Percentiles rank a stretch among this genome's conserved stretches.
Conservation (phyloP, 108 stramenopile genomes). For the Seminavis robusta region DNA sequence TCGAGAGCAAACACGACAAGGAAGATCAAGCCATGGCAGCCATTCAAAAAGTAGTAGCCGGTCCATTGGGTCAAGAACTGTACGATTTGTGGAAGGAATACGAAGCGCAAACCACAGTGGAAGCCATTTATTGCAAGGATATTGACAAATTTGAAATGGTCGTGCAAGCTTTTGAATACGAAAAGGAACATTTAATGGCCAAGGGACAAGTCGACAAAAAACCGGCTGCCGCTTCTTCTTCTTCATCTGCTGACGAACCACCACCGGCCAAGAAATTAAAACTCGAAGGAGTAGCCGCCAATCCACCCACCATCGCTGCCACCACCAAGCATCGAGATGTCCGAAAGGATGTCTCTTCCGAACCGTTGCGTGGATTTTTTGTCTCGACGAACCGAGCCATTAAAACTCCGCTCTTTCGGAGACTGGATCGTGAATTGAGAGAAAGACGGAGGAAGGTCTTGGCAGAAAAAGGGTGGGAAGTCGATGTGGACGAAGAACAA, state of each 20-base stretch:
- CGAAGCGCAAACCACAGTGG: constrained; percentile 54
- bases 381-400: background rate
- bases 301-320: background rate
- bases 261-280: too few relatives aligned
- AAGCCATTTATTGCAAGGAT: constrained; percentile 68
- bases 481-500: background rate
- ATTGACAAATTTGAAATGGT: constrained; percentile 89
- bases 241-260: too few relatives aligned
- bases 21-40: constrained; percentile 67
- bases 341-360: too few relatives aligned
- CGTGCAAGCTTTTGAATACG: constrained; percentile 81
- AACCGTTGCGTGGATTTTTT: too few relatives aligned
- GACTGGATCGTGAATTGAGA: constrained; percentile 6
- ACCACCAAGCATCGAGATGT: background rate
- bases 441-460: background rate
- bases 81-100: constrained; percentile 78
- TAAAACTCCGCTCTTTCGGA: constrained; percentile 3
- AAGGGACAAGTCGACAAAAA: background rate
- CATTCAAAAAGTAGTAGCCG: constrained; percentile 33
- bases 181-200: constrained; percentile 30
- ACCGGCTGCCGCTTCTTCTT: background rate
- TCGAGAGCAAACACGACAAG: constrained; percentile 50
- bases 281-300: too few relatives aligned
- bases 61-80: constrained; percentile 43
- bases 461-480: constrained; percentile 3